These are phyloP conservation scores for Melastoma candidum DNA, from an alignment of 441 rosid species.

Conservation along the genomic window DNA sequence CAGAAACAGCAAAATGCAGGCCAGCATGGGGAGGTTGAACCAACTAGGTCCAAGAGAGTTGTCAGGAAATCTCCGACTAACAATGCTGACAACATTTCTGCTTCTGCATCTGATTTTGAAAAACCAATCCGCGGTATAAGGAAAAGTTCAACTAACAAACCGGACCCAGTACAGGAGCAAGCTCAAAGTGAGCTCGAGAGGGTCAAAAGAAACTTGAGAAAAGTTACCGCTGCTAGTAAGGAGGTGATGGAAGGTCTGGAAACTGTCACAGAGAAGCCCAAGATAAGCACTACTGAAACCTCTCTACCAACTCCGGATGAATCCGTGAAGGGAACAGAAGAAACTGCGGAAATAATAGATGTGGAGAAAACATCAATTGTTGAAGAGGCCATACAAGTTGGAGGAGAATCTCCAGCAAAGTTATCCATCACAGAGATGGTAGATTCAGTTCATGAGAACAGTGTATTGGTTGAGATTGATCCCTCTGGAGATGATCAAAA, in stretches of 20 bases:
- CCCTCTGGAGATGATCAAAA: conserved; percentile 28
- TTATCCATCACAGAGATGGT: too few species aligned
- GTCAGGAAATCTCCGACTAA: conserved; percentile 52
- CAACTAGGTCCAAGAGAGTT: conserved; percentile 55
- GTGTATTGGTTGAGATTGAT: conserved; percentile 31
- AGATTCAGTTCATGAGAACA: conserved; percentile 16
- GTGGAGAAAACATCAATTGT: too few species aligned
- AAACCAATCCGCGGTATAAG: conserved; percentile 56
- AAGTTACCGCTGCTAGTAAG: conserved; percentile 37
- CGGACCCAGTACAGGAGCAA: conserved; percentile 46
- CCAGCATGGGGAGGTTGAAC: conserved; percentile 47
- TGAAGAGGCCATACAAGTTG: too few species aligned
- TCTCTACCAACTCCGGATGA: too few species aligned
- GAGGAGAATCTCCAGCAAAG: too few species aligned
- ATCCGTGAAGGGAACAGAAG: too few species aligned
- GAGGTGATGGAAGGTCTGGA: not conserved
- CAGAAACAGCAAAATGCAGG: conserved; percentile 41
- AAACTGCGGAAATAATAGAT: too few species aligned
- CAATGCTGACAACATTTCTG: conserved; percentile 31
- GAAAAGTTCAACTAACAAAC: conserved; percentile 44
- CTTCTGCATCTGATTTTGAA: conserved; percentile 45
- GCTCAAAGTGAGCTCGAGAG: conserved; percentile 83
- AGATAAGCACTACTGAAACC: not conserved
- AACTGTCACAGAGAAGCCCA: conserved; percentile 57
- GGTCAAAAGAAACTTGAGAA: conserved; percentile 80